phyloP scores from a whole-genome alignment of 83 land plant species.

The Diphasiastrum complanatum region DNA sequence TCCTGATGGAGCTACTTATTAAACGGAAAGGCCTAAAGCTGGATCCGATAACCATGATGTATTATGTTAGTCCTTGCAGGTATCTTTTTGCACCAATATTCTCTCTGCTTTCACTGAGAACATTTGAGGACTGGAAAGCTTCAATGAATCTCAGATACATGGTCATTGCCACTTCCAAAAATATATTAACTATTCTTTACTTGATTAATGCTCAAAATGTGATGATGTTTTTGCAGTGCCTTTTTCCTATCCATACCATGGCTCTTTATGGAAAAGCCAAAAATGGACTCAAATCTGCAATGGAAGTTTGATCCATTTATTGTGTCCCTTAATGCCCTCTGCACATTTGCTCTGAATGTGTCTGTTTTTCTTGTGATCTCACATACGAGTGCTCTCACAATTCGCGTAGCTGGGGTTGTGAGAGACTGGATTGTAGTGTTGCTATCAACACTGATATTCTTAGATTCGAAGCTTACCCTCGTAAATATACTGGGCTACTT shows the following conservation, averaged over 20 bases:
- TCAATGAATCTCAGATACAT: too few species aligned
- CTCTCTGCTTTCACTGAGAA: conserved; percentile 1
- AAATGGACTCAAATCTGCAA: conserved; percentile 62
- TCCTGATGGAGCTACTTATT: conserved; percentile 86
- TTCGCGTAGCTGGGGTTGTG: conserved; percentile 94
- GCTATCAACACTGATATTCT: conserved; percentile 71
- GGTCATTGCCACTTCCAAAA: too few species aligned
- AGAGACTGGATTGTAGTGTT: conserved; percentile 97
- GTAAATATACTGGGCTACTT: conserved; percentile 78
- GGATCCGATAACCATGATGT: conserved; percentile 83
- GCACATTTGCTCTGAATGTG: conserved; percentile 88
- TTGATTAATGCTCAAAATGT: not conserved
- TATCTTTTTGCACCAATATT: conserved; percentile 15
- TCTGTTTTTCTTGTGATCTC: conserved; percentile 92
- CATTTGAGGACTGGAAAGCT: too few species aligned
- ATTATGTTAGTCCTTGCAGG: conserved; percentile 99
- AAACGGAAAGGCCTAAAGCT: conserved; percentile 81
- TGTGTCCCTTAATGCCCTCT: conserved; percentile 69
- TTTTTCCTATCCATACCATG: conserved; percentile 88
- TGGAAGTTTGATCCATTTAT: conserved; percentile 69
- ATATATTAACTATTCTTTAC: not conserved
- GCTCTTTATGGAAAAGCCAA: conserved; percentile 88
- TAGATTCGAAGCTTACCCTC: conserved; percentile 73
- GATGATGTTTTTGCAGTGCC: conserved; percentile 58
- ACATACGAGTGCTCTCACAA: conserved; percentile 90